Conservation (phyloP, 164 flowering plant species). For the Akebia trifoliata region DNA sequence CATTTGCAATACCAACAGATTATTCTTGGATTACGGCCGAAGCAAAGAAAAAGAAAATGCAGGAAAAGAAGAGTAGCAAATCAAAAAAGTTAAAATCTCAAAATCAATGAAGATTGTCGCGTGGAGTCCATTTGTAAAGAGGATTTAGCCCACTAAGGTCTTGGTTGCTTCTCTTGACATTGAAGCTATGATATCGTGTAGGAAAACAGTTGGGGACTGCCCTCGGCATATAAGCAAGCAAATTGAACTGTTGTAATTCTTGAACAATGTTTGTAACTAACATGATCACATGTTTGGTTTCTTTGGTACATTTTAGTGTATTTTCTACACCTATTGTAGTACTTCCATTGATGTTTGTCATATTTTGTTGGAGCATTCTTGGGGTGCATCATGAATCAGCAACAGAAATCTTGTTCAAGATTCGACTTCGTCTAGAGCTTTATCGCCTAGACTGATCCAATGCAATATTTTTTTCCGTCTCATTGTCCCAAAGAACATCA, state of each 20-base stretch:
- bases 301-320: constrained; percentile 8
- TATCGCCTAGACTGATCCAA: too few relatives aligned
- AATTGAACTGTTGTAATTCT: constrained; percentile 4
- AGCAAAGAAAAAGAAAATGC: constrained; percentile 84
- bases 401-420: too few relatives aligned
- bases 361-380: too few relatives aligned
- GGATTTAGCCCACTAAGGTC: neutral
- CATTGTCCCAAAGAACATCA: too few relatives aligned
- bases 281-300: constrained; percentile 7
- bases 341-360: constrained; percentile 5
- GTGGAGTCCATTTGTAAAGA: neutral
- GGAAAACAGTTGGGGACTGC: neutral
- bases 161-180: neutral
- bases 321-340: constrained; percentile 5
- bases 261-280: constrained; percentile 14
- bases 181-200: too few relatives aligned
- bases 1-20: constrained; percentile 71
- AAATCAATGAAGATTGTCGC: constrained; percentile 19
- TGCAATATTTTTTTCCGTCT: neutral
- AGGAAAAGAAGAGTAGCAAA: constrained; percentile 65
- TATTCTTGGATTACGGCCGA: constrained; percentile 79
- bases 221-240: constrained; percentile 1
- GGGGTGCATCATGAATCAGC: too few relatives aligned
- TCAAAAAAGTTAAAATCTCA: constrained; percentile 53
- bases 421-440: too few relatives aligned